phyloP scores from a whole-genome alignment of 179 eudicot genomes.

The Gypsophila paniculata region DNA sequence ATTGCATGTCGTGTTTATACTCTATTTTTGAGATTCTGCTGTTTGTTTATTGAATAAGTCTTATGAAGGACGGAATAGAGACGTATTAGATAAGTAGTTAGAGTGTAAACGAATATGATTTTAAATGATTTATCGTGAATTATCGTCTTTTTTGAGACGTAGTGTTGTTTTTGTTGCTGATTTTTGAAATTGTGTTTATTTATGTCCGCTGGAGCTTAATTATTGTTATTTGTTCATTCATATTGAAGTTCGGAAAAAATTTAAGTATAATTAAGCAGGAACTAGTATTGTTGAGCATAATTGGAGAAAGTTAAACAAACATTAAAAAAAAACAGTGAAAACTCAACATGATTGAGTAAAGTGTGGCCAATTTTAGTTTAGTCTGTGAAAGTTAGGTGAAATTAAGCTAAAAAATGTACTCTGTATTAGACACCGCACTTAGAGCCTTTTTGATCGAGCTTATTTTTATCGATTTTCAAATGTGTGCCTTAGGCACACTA shows the following conservation, averaged over 20 bases:
- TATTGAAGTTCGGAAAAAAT: not conserved
- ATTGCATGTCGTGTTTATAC: conserved; percentile 2
- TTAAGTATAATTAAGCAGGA: not conserved
- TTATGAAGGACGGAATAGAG: no score
- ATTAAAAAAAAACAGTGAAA: no score
- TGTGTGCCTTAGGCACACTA: no score
- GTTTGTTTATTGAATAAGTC: no score
- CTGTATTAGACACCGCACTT: not conserved
- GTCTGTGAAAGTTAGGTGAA: not conserved
- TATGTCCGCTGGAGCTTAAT: not conserved
- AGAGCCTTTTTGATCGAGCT: no score
- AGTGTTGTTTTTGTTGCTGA: not conserved
- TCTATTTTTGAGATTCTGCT: not conserved
- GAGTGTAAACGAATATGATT: no score
- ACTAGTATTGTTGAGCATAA: not conserved
- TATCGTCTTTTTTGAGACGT: no score
- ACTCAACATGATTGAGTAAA: no score
- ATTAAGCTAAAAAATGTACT: not conserved
- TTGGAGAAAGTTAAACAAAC: not conserved
- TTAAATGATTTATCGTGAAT: no score
- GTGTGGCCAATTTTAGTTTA: not conserved
- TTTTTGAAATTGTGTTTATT: not conserved
- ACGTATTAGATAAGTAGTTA: no score
- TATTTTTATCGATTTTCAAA: no score
- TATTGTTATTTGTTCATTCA: not conserved